Evolutionary conservation across 225 moss, liverwort and hornwort genomes (phyloP).

Genomic region (Pseudoscleropodium purum): DNA sequence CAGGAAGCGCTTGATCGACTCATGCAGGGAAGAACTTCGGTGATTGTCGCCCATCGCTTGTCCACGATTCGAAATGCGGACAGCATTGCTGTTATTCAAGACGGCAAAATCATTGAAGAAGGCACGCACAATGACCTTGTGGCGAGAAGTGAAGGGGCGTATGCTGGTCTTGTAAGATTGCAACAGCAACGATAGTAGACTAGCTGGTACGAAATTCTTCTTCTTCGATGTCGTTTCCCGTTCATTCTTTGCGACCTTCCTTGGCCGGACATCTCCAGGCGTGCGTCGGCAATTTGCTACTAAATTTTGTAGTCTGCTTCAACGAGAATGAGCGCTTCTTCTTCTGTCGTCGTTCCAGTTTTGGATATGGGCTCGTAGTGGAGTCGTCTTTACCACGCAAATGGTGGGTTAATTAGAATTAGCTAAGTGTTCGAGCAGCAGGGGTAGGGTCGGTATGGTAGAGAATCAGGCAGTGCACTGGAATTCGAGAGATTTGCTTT

Average conservation of each 20-base stretch:
- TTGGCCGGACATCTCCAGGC: not conserved
- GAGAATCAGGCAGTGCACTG: not conserved
- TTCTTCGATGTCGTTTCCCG: not conserved
- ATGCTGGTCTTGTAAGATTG: slow-evolving; percentile 56
- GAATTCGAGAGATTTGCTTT: not conserved
- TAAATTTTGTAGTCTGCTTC: not conserved
- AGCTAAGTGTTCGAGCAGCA: not conserved
- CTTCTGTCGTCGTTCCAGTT: not conserved
- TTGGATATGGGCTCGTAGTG: not conserved
- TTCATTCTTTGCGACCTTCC: not conserved
- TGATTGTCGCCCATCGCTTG: slow-evolving; percentile 74
- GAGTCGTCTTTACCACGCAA: not conserved
- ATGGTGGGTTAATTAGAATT: not conserved
- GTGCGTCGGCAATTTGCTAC: not conserved
- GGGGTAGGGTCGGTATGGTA: not conserved
- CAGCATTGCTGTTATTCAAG: slow-evolving; percentile 80
- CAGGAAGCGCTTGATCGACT: slow-evolving; percentile 51
- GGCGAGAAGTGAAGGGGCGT: slow-evolving; percentile 22
- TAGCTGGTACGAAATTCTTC: not conserved
- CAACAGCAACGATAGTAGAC: slow-evolving; percentile 23
- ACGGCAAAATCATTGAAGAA: slow-evolving; percentile 73
- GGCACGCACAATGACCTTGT: slow-evolving; percentile 68
- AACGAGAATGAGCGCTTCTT: not conserved
- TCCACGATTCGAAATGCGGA: slow-evolving; percentile 80
- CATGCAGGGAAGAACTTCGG: slow-evolving; percentile 38